Conservation (phyloP, 2,329 filamentous ascomycete genomes). For the Fusarium dlaminii region DNA sequence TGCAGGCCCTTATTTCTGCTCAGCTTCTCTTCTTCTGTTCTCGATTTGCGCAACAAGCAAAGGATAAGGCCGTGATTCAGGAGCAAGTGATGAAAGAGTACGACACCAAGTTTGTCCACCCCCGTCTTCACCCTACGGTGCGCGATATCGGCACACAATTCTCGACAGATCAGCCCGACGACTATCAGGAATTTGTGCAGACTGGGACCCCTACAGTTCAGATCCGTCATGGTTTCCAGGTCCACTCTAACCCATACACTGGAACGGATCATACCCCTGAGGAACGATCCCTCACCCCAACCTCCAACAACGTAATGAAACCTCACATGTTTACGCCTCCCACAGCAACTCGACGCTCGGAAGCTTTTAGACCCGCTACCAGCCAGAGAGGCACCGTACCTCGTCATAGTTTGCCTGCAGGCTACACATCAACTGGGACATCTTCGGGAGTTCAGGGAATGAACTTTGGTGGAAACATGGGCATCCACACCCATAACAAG, state of each 20-base stretch:
- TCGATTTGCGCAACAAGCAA: conserved; percentile 83
- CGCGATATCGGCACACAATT: conserved; percentile 83
- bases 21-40: conserved; percentile 80
- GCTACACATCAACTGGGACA: conserved; percentile 44
- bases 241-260: conserved; percentile 83
- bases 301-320: conserved; percentile 51
- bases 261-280: conserved; percentile 62
- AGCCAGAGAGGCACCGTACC: conserved; percentile 44
- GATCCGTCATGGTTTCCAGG: conserved; percentile 80
- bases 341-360: conserved; percentile 45
- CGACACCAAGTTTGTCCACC: conserved; percentile 94
- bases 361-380: conserved; percentile 47
- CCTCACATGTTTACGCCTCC: conserved; percentile 57
- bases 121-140: conserved; percentile 83
- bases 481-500: conserved; percentile 80
- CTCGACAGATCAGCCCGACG: conserved; percentile 57
- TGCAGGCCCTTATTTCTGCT: conserved; percentile 77
- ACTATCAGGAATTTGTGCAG: conserved; percentile 56
- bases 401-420: conserved; percentile 49
- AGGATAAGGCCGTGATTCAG: conserved; percentile 85
- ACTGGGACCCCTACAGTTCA: conserved; percentile 66
- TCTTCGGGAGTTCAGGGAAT: conserved; percentile 40
- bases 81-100: conserved; percentile 96
- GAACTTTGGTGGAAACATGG: conserved; percentile 76
- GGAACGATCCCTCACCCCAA: conserved; percentile 50